These are phyloP conservation scores for Fusarium domesticum DNA, from an alignment of 2,329 filamentous ascomycete genomes.

Conservation along the genomic window DNA sequence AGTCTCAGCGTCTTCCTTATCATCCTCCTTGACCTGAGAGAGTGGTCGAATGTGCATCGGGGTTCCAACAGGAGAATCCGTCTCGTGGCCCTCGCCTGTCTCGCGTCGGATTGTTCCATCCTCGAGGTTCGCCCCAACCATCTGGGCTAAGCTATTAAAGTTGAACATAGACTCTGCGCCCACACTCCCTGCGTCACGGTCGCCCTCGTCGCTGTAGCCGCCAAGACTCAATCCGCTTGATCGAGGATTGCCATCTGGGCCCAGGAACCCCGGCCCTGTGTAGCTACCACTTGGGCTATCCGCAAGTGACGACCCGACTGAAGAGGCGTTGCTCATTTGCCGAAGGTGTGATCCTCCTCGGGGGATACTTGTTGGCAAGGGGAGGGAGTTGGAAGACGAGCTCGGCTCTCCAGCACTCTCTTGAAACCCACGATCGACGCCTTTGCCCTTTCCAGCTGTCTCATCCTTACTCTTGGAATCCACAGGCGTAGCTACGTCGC, in stretches of 20 bases:
- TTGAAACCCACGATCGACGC: conserved; percentile 53
- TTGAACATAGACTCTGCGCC: conserved; percentile 81
- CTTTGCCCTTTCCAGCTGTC: conserved; percentile 62
- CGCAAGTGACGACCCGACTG: conserved; percentile 70
- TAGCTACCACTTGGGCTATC: conserved; percentile 62
- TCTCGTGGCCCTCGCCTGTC: conserved; percentile 31
- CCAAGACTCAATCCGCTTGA: conserved; percentile 54
- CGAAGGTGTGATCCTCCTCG: conserved; percentile 69
- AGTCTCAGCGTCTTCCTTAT: conserved; percentile 34
- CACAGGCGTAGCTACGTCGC: conserved; percentile 21
- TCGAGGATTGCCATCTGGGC: conserved; percentile 44
- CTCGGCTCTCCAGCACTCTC: conserved; percentile 27
- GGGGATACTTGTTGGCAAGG: conserved; percentile 49
- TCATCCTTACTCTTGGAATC: conserved; percentile 33
- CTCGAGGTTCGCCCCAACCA: conserved; percentile 67
- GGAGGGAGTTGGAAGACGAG: conserved; percentile 40
- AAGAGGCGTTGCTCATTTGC: conserved; percentile 84
- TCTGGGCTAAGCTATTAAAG: conserved; percentile 80
- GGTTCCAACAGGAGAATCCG: conserved; percentile 21
- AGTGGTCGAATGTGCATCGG: conserved; percentile 27
- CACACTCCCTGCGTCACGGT: conserved; percentile 49
- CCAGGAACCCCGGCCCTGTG: conserved; percentile 32
- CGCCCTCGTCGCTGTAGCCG: conserved; percentile 46
- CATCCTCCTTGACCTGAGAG: conserved; percentile 39
- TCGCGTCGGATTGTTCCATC: conserved; percentile 37